Evolutionary conservation across 352 stramenopile genomes (phyloP), one percentile per base, ranked within the genome.

Genomic region (Pythium dissotocum): DNA sequence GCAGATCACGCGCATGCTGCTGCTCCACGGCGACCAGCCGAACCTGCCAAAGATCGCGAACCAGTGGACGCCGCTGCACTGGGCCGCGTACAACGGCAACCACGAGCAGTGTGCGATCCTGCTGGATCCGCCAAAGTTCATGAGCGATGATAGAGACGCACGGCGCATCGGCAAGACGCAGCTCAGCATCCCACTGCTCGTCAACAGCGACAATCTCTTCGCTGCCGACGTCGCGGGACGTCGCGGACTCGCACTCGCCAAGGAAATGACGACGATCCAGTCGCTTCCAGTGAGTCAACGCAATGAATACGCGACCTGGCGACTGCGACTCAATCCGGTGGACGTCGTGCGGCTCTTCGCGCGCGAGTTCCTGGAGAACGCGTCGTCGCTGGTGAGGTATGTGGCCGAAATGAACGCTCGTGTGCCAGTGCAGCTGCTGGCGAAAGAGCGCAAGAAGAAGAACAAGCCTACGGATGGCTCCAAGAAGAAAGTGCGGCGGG

Each of bases 51-150:
- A 94, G 65, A 75, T 70, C 33, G 79, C 76, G 26, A 87, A 89
- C 63, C 74, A 86, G 44, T 94, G 86, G 86, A 91, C 84, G 48
- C 78, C 84, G 32, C 66, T 93, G 10, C 84, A 91, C 71, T 93
- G 86, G 84, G 72, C 64, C n/a, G 82, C 83, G 42, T 94, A 89
- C 73, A 80, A 91, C 21, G 86, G 86, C 32, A 88, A 89, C 66
- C 79, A 90, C 58, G 84, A 93, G 44, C 70, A 87, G 59, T 76
- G 82, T 24, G 63, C 69, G 18, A 70, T 93, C 32, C 54, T 93
- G 16, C 54, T 94, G 3, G 59, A 89, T n/a, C 83, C 82, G 26
- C 40, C 60, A 6, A 40, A 30, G 26, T 42, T 26, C 10, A 36
- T 70, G 21, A 32, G 67, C 26, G 58, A 49, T 51, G 44, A 60